A percentile compares a stretch with the other conserved stretches of the same genome.
phyloP scores from a whole-genome alignment of 495 filamentous ascomycete species.

The Elasticomyces elasticus region DNA sequence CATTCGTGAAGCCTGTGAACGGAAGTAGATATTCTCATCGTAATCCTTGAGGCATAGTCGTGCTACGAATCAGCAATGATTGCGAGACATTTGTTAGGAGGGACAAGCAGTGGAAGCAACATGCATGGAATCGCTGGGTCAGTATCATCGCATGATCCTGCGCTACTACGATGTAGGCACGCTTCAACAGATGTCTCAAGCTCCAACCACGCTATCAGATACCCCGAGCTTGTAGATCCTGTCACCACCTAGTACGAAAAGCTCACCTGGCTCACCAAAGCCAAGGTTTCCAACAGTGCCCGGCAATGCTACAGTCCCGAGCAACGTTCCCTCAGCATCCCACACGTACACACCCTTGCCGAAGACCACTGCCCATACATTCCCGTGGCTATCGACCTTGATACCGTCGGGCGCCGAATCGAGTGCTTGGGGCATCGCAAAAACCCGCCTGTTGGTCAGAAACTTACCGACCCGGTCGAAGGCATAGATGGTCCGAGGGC shows the following conservation, averaged over 20 bases:
- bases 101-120: too few relatives aligned
- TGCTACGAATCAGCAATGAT: too few relatives aligned
- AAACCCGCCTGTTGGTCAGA: not conserved
- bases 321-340: not conserved
- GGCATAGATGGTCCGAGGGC: constrained; percentile 4
- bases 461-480: not conserved
- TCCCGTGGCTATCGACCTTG: constrained; percentile 3
- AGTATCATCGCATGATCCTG: too few relatives aligned
- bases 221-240: not conserved
- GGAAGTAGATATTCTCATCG: too few relatives aligned
- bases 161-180: too few relatives aligned
- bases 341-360: not conserved
- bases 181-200: too few relatives aligned
- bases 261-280: not conserved
- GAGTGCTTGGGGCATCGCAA: constrained; percentile 1
- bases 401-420: not conserved
- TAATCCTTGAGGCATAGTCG: too few relatives aligned
- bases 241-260: not conserved
- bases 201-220: not conserved
- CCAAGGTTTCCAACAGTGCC: not conserved
- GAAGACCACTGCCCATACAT: not conserved
- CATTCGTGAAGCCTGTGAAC: too few relatives aligned
- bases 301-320: not conserved
- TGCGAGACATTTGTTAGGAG: too few relatives aligned
- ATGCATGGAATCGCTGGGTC: too few relatives aligned